Evolutionary conservation across 169 alveolate species (phyloP), one percentile per base, ranked within the genome.

Genomic region (Plasmodium sp.): DNA sequence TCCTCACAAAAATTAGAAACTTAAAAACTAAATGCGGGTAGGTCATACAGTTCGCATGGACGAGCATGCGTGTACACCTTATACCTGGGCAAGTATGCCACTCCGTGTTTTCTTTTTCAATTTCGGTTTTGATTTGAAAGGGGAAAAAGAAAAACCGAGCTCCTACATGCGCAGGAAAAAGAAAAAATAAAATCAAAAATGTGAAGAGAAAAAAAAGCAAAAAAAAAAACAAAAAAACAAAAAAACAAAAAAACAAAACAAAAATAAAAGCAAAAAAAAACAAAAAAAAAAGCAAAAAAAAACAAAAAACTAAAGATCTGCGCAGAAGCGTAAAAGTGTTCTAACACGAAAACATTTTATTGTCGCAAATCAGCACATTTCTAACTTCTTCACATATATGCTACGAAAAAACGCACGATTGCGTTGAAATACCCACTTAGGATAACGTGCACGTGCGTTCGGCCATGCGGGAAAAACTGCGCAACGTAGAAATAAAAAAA

Each of bases 1-100:
- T 36, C 92, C 31, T 41, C 54, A 84, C 71, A 84, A 84, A 84
- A 71, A 39, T n/a, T 82, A 48, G 74, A 62, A 72, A 71, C 82
- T 71, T 73, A 67, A 84, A 84, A 84, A 84, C 75, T 39, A 84
- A 71, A 84, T 71, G 36, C 83, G 33, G 33, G n/a, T 71, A 16
- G 12, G 54, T 43, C 14, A 31, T 73, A 71, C 34, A 16, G 33
- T 45, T 83, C 16, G 43, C 18, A 58, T 33, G 72, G 41, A 27
- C 27, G 67, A 9, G 22, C 39, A 54, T 31, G 43, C 72, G 43
- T 58, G 72, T 54, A 83, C 72, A 83, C 12, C 41, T 67, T 67
- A 31, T 67, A 31, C 27, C 33, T 67, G 39, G 39, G 27, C 43
- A 67, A 18, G 27, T 67, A 22, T 67, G 77, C 5, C 18, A 27